Base-by-base conservation (phyloP, 768 basidiomycete species). In the Tulasnella sp. region DNA sequence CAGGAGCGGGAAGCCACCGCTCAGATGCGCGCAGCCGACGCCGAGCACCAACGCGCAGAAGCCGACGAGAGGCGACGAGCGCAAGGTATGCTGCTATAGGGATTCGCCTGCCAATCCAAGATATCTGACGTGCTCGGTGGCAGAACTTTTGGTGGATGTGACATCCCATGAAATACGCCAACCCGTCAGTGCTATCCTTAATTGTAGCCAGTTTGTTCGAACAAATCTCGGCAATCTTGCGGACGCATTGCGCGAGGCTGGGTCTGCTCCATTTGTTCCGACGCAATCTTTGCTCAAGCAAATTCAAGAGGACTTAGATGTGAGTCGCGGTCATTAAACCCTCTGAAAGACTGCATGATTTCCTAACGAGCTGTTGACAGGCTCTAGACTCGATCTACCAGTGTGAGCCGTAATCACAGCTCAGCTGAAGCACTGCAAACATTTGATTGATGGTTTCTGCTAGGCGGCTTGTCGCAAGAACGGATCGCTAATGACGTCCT, bases 401-500 rank as follows among this genome's bases (percentile, higher is more conserved):
- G 48, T 86, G 85, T 82, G 84, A 12, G 76, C 10, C 40, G 5
- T 21, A 8, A n/a, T n/a, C 36, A 1, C 7, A 0, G 16, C 38
- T 77, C 24, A 27, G 24, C 18, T 31, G 24, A 9, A 31, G 10
- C 27, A 16, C 38, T 16, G n/a, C 31, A n/a, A 19, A 38, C 27
- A 12, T 62, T 77, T 2, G 71, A 7, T 7, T 36, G 31, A 27
- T 14, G 21, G 39, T 8, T 62, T 2, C 56, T n/a, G 36, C 14
- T n/a, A 77, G 76, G 76, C 24, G 76, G 84, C 18, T 78, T 86
- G 68, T 81, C 84, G 14, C 86, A 86, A 81, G 85, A 85, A 74
- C 80, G 85, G 72, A 87, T 87, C 42, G 84, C 85, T 40, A 86
- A 87, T 79, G 87, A 87, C 80, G 85, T 87, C 0, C 83, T 87